Base-by-base conservation (phyloP, 305 asterid genomes). In the Nicotiana rustica region DNA sequence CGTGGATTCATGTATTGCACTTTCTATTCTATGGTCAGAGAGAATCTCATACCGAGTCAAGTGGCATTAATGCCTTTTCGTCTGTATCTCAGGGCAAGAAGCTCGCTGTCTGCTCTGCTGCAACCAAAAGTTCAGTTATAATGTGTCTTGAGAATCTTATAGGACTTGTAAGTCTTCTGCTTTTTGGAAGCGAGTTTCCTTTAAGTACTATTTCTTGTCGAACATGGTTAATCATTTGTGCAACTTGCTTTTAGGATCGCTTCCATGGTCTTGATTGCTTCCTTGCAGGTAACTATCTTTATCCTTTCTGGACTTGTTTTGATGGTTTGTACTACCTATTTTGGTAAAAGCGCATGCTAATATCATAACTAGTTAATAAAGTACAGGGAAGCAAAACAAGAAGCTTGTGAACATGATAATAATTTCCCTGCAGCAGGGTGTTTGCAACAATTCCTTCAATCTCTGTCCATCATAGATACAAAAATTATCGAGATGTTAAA, bases 81-180 rank as follows among this genome's bases (percentile, higher is more conserved):
- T 80, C 31, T 83, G 82, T 81, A 61, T 86, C 86, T 44, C 80
- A 96, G 99, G 99, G 97, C n/a, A 93, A 85, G 86, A 89, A 87
- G 86, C 87, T 96, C 10, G 97, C 98, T 12, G 98, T 94, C 87
- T 96, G 99, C 92, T 96, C 99, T 67, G 97, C 99, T 68, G 97
- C 98, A 86, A 96, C 99, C 60, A 96, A 96, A 88, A 96, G 98
- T 86, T 94, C 99, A 44, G 99, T 96, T 82, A 75, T 96, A 87
- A 86, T 96, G 41, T 94, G 98, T 82, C 90, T 96, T 84, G 99
- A 96, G 85, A 93, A 90, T 91, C 95, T 96, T 67, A 91, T 96
- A 29, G 98, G 99, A 86, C 85, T 89, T 91, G 99, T 96, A 83
- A 86, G 87, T 55, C 18, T 67, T 84, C 64, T 64, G 61, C 15